phyloP scores from a whole-genome alignment of 1,139 yeast species.

The Torulaspora pretoriensis region DNA sequence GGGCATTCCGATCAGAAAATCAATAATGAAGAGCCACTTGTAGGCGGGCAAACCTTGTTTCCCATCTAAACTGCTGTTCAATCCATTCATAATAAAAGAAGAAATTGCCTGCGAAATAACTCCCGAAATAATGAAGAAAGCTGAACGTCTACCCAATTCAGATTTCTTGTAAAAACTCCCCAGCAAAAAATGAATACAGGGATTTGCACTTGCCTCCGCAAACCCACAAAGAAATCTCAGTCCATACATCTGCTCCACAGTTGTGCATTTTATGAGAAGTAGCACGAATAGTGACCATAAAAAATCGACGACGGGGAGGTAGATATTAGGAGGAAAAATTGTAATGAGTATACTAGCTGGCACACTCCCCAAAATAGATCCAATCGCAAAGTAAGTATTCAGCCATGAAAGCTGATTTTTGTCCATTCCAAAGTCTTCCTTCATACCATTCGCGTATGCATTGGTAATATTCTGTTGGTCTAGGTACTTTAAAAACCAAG shows the following conservation, averaged over 20 bases:
- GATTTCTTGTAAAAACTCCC: conserved; percentile 55
- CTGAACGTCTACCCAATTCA: conserved; percentile 54
- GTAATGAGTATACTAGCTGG: conserved; percentile 23
- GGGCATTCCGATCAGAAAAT: conserved; percentile 51
- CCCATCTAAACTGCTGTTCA: conserved; percentile 44
- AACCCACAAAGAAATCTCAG: conserved; percentile 51
- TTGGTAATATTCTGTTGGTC: conserved; percentile 35
- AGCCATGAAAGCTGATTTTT: conserved; percentile 29
- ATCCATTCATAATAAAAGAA: conserved; percentile 56
- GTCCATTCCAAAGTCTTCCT: conserved; percentile 32
- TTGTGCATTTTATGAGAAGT: conserved; percentile 41
- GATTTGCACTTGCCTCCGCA: conserved; percentile 53
- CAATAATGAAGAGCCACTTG: conserved; percentile 69
- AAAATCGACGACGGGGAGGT: conserved; percentile 42
- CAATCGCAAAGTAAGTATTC: conserved; percentile 27
- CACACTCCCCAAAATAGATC: conserved; percentile 32
- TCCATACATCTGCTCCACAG: conserved; percentile 44
- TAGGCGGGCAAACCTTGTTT: conserved; percentile 51
- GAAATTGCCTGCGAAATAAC: conserved; percentile 52
- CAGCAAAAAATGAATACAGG: conserved; percentile 53
- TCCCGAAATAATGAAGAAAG: conserved; percentile 43
- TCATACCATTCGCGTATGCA: conserved; percentile 40
- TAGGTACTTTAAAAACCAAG: conserved; percentile 39
- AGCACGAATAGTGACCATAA: conserved; percentile 52
- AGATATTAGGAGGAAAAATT: conserved; percentile 17